Conservation (phyloP, 2,329 filamentous ascomycete genomes). For the Sclerotinia spermophila region DNA sequence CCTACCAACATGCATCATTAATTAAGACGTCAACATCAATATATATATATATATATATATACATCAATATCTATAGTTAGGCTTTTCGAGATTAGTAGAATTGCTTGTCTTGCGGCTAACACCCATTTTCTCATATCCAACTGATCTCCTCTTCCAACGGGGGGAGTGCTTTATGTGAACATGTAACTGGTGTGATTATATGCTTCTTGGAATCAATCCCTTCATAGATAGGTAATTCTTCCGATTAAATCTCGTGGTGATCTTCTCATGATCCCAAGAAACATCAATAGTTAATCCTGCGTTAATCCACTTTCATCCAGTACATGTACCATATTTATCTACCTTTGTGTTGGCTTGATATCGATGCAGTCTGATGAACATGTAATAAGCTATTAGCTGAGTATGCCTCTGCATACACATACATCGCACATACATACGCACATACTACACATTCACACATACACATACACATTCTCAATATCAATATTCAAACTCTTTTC, state of each 20-base stretch:
- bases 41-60: background rate
- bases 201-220: too few species aligned
- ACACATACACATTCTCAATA: background rate
- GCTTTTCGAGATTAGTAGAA: background rate
- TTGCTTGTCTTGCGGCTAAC: too few species aligned
- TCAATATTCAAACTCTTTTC: background rate
- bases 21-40: background rate
- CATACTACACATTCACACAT: background rate
- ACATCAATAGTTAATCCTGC: conserved; percentile 8
- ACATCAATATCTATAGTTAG: background rate
- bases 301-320: conserved; percentile 9
- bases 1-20: background rate
- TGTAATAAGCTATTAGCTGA: conserved; percentile 16
- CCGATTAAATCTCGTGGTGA: background rate
- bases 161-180: background rate
- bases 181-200: background rate
- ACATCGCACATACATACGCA: background rate
- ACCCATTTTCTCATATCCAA: background rate
- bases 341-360: background rate
- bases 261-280: background rate
- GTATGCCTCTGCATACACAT: background rate
- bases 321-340: background rate
- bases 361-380: background rate
- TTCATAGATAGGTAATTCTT: background rate
- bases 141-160: background rate